Evolutionary conservation across 345 rosid species (phyloP).

Genomic region (Angophora floribunda): DNA sequence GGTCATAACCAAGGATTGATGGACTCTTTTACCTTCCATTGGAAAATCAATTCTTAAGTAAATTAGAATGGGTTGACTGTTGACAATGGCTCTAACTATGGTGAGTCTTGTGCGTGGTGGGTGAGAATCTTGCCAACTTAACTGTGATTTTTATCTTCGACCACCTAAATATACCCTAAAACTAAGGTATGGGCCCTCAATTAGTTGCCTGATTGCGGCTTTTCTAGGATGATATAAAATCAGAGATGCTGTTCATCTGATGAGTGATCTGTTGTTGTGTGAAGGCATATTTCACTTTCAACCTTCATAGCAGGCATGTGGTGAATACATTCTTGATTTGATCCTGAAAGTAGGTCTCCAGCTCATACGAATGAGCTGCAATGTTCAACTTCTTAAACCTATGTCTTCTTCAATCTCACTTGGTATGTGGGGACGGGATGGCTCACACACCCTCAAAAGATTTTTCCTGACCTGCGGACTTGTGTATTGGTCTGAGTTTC

Average conservation of each 20-base stretch:
- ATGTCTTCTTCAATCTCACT: background rate
- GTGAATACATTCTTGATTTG: background rate
- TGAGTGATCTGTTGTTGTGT: background rate
- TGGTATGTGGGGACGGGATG: background rate
- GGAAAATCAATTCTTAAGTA: background rate
- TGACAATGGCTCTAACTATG: background rate
- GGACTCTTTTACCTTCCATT: background rate
- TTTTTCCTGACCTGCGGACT: background rate
- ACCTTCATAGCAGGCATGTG: background rate
- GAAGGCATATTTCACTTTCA: background rate
- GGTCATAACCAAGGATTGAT: background rate
- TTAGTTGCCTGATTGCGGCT: background rate
- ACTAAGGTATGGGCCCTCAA: background rate
- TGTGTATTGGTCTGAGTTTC: background rate
- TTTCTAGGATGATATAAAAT: background rate
- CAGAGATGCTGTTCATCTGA: background rate
- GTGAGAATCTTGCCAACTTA: background rate
- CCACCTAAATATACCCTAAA: background rate
- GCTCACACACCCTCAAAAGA: background rate
- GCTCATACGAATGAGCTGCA: background rate
- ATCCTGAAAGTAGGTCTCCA: background rate
- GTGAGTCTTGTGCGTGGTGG: background rate
- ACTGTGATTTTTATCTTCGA: background rate
- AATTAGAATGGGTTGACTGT: background rate
- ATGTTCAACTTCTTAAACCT: background rate